A percentile compares a stretch with the other conserved stretches of the same genome.
Evolutionary conservation across 2,329 filamentous ascomycete genomes (phyloP).

Genomic region (Myotisia sp.): DNA sequence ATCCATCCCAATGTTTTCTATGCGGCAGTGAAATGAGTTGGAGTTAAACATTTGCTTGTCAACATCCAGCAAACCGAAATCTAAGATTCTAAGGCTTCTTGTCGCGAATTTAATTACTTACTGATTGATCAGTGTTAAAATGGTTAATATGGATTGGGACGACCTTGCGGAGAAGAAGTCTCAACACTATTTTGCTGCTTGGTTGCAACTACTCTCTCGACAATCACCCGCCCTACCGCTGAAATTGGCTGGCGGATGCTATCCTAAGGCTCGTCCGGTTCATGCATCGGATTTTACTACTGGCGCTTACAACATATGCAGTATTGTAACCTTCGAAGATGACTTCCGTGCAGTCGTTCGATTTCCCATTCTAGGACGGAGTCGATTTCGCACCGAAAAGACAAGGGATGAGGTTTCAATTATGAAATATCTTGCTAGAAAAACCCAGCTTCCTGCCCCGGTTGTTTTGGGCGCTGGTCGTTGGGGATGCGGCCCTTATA

Average conservation of each 20-base stretch:
- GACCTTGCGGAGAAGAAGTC: conserved; percentile 7
- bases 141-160: conserved; percentile 7
- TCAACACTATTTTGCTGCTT: conserved; percentile 3
- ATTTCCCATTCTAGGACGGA: conserved; percentile 22
- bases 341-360: conserved; percentile 14
- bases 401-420: conserved; percentile 18
- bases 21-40: no score
- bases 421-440: conserved; percentile 16
- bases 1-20: no score
- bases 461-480: conserved; percentile 14
- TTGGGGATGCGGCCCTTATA: conserved; percentile 18
- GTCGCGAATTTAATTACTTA: background rate
- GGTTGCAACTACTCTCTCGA: conserved; percentile 4
- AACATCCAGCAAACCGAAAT: no score
- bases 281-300: conserved; percentile 11
- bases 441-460: conserved; percentile 17
- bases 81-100: background rate
- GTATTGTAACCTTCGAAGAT: conserved; percentile 9
- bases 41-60: no score
- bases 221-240: conserved; percentile 8
- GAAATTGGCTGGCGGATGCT: conserved; percentile 4
- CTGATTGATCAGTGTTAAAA: background rate
- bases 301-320: conserved; percentile 13
- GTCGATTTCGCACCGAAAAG: conserved; percentile 18
- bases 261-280: conserved; percentile 9